phyloP scores from a whole-genome alignment of 2,329 filamentous ascomycete species.

The Scopulariopsis brevicaulis region DNA sequence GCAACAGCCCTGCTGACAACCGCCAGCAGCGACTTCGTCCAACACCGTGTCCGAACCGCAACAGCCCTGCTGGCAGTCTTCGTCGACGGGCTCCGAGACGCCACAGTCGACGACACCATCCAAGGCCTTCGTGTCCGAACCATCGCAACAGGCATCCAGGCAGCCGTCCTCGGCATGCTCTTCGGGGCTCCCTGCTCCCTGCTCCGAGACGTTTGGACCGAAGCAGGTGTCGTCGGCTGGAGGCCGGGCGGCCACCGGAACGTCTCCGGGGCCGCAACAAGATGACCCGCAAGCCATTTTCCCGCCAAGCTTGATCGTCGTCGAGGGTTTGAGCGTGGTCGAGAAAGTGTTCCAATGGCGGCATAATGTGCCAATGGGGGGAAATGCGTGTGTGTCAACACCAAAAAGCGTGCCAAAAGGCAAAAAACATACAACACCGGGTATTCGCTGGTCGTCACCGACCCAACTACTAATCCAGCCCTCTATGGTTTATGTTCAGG shows the following conservation, averaged over 20 bases:
- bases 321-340: background rate
- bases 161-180: background rate
- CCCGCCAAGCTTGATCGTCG: background rate
- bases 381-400: too few species aligned
- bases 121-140: background rate
- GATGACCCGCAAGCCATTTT: background rate
- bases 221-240: background rate
- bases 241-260: background rate
- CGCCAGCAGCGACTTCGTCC: background rate
- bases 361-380: too few species aligned
- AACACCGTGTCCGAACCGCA: background rate
- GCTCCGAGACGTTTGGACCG: background rate
- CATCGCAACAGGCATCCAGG: background rate
- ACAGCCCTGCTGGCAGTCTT: background rate
- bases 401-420: too few species aligned
- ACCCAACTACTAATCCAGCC: too few species aligned
- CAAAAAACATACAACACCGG: too few species aligned
- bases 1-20: background rate
- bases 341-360: too few species aligned
- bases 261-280: background rate
- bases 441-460: too few species aligned
- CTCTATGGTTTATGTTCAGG: too few species aligned
- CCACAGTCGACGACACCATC: background rate
- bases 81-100: background rate
- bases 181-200: background rate